phyloP scores from a whole-genome alignment of 208 protist genomes.

The Crithidia expoeki region DNA sequence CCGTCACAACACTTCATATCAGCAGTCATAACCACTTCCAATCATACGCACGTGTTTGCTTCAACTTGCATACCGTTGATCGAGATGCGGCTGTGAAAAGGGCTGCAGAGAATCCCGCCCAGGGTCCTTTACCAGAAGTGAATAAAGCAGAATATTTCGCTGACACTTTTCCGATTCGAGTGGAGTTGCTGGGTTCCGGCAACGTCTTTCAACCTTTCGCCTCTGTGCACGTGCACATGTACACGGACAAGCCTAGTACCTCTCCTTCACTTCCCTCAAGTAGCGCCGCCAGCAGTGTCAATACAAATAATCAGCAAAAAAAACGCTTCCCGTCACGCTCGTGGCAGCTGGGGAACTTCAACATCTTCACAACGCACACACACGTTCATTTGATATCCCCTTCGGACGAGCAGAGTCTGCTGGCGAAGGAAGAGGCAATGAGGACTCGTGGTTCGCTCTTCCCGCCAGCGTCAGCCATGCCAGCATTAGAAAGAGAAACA shows the following conservation, averaged over 20 bases:
- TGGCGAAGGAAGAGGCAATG: background rate
- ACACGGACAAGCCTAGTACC: background rate
- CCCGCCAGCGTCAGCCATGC: background rate
- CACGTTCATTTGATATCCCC: background rate
- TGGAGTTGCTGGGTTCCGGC: slow-evolving; percentile 28
- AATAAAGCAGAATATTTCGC: background rate
- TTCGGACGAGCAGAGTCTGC: background rate
- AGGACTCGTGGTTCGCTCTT: background rate
- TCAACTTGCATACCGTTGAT: background rate
- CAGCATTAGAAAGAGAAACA: background rate
- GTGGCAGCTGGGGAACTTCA: slow-evolving; percentile 33
- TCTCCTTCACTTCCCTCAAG: no score
- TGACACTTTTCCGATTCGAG: background rate
- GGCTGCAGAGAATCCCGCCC: no score
- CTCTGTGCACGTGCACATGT: slow-evolving; percentile 1
- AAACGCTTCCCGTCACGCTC: background rate
- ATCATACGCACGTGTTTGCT: slow-evolving; percentile 29
- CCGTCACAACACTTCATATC: slow-evolving; percentile 6
- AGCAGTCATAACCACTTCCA: slow-evolving; percentile 53
- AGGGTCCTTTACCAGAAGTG: no score
- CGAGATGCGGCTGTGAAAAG: no score
- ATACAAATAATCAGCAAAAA: background rate
- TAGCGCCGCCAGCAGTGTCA: background rate
- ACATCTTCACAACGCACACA: slow-evolving; percentile 35
- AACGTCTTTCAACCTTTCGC: slow-evolving; percentile 44